Conservation (phyloP, 1,139 yeast genomes). For the Magnusiomyces clavatus region DNA sequence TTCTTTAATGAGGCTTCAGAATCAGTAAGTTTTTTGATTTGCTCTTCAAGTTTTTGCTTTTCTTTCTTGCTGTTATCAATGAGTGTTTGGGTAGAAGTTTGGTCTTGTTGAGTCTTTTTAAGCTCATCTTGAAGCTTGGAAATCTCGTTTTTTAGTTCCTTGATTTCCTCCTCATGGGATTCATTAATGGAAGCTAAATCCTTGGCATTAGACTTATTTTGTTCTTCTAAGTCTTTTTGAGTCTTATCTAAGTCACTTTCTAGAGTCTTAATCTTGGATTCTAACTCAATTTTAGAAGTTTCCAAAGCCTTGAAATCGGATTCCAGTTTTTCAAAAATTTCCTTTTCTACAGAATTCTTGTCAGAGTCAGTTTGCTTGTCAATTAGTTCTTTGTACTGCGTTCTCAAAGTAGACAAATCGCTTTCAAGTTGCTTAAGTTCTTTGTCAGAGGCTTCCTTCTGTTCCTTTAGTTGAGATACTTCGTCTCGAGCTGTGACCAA, state of each 20-base stretch:
- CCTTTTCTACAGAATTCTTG: slow-evolving; percentile 15
- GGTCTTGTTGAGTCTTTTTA: slow-evolving; percentile 18
- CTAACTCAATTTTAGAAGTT: no score
- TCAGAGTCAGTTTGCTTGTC: slow-evolving; percentile 16
- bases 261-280: neutral
- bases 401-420: slow-evolving; percentile 6
- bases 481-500: slow-evolving; percentile 37
- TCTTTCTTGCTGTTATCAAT: slow-evolving; percentile 12
- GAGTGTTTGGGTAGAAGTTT: no score
- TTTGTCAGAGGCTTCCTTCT: slow-evolving; percentile 4
- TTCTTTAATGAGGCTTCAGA: slow-evolving; percentile 21
- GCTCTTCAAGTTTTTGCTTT: slow-evolving; percentile 21
- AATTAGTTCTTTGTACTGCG: slow-evolving; percentile 8
- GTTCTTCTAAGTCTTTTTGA: slow-evolving; percentile 7
- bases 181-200: neutral
- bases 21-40: slow-evolving; percentile 20
- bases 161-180: slow-evolving; percentile 3
- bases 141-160: slow-evolving; percentile 14
- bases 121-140: slow-evolving; percentile 19
- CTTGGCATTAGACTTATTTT: slow-evolving; percentile 3
- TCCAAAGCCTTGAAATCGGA: slow-evolving; percentile 3
- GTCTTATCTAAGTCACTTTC: neutral
- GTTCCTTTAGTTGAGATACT: slow-evolving; percentile 5
- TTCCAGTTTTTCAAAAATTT: slow-evolving; percentile 12
- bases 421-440: neutral